Percentiles rank a stretch among this genome's conserved stretches.
Conservation (phyloP, 1,284 basidiomycete species). For the Cutaneotrichosporon daszewskae region DNA sequence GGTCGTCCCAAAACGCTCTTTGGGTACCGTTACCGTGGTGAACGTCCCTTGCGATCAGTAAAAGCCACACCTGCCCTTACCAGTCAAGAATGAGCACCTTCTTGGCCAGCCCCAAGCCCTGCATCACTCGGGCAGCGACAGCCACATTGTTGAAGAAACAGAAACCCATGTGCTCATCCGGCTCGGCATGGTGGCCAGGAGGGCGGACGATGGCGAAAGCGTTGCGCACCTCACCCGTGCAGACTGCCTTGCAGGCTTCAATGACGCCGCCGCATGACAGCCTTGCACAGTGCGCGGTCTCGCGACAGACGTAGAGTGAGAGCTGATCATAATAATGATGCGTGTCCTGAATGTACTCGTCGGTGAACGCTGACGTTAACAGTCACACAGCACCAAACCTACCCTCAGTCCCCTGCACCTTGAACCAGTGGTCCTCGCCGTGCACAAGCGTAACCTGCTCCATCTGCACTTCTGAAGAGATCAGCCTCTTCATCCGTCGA, state of each 20-base stretch:
- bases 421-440: constrained; percentile 82
- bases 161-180: constrained; percentile 96
- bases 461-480: constrained; percentile 64
- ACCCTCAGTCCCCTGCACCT: constrained; percentile 61
- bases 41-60: constrained; percentile 67
- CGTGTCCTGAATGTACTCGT: constrained; percentile 66
- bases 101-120: constrained; percentile 61
- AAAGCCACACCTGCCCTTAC: constrained; percentile 49
- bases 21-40: constrained; percentile 99
- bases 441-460: constrained; percentile 86
- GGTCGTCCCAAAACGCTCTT: constrained; percentile 86
- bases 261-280: constrained; percentile 93
- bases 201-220: constrained; percentile 93
- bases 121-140: constrained; percentile 77
- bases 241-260: constrained; percentile 82
- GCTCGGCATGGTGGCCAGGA: constrained; percentile 97
- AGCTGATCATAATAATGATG: constrained; percentile 76
- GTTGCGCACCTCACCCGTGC: constrained; percentile 72
- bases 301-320: constrained; percentile 84
- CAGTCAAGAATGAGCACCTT: constrained; percentile 92
- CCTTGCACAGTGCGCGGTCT: constrained; percentile 76
- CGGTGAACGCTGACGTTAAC: constrained; percentile 57
- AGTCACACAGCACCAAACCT: constrained; percentile 13
- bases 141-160: constrained; percentile 99
- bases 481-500: constrained; percentile 68